Evolutionary conservation across 116 monocot genomes (phyloP).

Genomic region (Trichopus zeylanicus): DNA sequence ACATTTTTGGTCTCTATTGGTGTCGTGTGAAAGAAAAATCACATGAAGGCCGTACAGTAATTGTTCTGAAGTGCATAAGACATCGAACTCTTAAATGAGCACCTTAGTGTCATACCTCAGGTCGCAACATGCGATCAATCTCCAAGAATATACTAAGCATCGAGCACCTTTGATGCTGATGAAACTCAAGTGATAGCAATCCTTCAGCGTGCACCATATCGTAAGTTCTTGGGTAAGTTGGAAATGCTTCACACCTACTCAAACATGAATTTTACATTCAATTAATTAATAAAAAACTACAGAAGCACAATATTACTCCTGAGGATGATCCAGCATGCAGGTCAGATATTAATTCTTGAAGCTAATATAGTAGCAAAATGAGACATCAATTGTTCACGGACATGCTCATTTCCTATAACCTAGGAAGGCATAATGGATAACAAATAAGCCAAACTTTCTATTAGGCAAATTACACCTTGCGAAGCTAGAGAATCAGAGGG

Average conservation of each 20-base stretch:
- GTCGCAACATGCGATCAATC: slow-evolving; percentile 90
- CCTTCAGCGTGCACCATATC: slow-evolving; percentile 89
- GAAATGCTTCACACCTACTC: slow-evolving; percentile 94
- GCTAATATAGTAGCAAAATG: background rate
- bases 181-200: slow-evolving; percentile 47
- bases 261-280: background rate
- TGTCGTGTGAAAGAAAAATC: too few relatives aligned
- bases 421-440: too few relatives aligned
- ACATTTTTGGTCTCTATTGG: too few relatives aligned
- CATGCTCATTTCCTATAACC: too few relatives aligned
- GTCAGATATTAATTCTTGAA: too few relatives aligned
- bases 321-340: too few relatives aligned
- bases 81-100: background rate
- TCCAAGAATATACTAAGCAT: slow-evolving; percentile 69
- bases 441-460: too few relatives aligned
- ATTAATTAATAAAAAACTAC: background rate
- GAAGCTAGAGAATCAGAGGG: background rate
- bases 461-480: too few relatives aligned
- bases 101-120: slow-evolving; percentile 54
- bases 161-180: slow-evolving; percentile 58
- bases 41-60: too few relatives aligned
- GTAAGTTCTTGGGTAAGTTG: slow-evolving; percentile 90
- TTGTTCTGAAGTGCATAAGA: too few relatives aligned
- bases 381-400: background rate
- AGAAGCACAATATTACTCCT: too few relatives aligned